Evolutionary conservation across 2,329 filamentous ascomycete genomes (phyloP).

Genomic region (Fusarium duplospermum): DNA sequence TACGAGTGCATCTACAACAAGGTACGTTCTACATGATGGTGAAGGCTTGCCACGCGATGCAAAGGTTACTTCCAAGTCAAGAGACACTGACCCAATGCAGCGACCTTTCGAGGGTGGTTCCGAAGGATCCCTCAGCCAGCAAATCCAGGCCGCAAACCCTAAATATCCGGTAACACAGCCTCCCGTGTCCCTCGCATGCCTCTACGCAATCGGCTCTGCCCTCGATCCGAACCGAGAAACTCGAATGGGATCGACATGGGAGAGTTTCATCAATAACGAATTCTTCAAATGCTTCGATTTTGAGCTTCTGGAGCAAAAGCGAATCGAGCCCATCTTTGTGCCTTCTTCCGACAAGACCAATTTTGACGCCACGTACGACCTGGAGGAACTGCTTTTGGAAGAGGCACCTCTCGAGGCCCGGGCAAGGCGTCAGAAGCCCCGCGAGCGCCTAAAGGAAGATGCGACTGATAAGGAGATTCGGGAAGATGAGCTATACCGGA

Average conservation of each 20-base stretch:
- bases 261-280: conserved; percentile 86
- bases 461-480: conserved; percentile 95
- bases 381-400: conserved; percentile 92
- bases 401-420: conserved; percentile 95
- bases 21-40: conserved; percentile 61
- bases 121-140: conserved; percentile 81
- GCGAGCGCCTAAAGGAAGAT: conserved; percentile 91
- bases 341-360: conserved; percentile 98
- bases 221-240: conserved; percentile 83
- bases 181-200: conserved; percentile 86
- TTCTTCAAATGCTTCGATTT: conserved; percentile 94
- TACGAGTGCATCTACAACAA: conserved; percentile 99
- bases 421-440: conserved; percentile 91
- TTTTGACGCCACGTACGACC: conserved; percentile 97
- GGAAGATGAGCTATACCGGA: conserved; percentile 91
- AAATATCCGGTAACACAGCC: conserved; percentile 94
- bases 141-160: conserved; percentile 84
- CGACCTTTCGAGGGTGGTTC: conserved; percentile 93
- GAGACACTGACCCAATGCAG: conserved; percentile 55
- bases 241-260: conserved; percentile 87
- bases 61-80: not conserved
- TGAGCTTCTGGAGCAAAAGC: conserved; percentile 82
- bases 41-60: not conserved
- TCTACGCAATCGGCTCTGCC: conserved; percentile 88
- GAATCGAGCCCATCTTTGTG: conserved; percentile 89